Evolutionary conservation across 2,329 filamentous ascomycete genomes (phyloP), one percentile per base, ranked within the genome.

Genomic region (Metarhizium anisopliae): DNA sequence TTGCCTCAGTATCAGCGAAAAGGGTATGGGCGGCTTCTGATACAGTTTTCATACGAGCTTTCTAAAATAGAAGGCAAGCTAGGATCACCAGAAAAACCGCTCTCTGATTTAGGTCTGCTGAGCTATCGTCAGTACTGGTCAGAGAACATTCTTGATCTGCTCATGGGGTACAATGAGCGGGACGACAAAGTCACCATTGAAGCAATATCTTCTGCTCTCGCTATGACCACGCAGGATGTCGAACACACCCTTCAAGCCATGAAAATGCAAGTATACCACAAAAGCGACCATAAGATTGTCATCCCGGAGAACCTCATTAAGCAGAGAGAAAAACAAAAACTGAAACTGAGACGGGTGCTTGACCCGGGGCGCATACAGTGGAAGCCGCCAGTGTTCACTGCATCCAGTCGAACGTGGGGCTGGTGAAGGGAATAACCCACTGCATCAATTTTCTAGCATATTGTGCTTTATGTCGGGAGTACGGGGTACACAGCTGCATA

Each of bases 41-140:
- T 99, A 64, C 91, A 95, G 62, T 97, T 99, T 72, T 96, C 90
- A 5, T 99, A 99, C 72, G 93, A 97, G 67, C 84, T 99, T 32
- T 94, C 89, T 66, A 95, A 93, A 70, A 90, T 95, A 57, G 95
- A 99, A 73, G 87, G 87, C 63, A 97, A 96, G 72, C 83, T 96
- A 6, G 95, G 95, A 2, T 96, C 91, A 8, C 95, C 94, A 0
- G 94, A 99, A 70, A 99, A 99, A 70, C 94, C 94, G 0, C 82
- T 99, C 2, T 95, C 90, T 40, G 94, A 99, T 79, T 71, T 99
- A 56, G 94, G 94, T 60, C 78, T 99, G 18, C 77, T 99, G 32
- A 92, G 93, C 63, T 99, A 99, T 71, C 85, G 94, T 52, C 93
- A 96, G 61, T 99, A 96, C 73, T 99, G 94, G 94, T 91, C 92